Evolutionary conservation across 1,284 basidiomycete genomes (phyloP).

Genomic region (Meira nashicola): DNA sequence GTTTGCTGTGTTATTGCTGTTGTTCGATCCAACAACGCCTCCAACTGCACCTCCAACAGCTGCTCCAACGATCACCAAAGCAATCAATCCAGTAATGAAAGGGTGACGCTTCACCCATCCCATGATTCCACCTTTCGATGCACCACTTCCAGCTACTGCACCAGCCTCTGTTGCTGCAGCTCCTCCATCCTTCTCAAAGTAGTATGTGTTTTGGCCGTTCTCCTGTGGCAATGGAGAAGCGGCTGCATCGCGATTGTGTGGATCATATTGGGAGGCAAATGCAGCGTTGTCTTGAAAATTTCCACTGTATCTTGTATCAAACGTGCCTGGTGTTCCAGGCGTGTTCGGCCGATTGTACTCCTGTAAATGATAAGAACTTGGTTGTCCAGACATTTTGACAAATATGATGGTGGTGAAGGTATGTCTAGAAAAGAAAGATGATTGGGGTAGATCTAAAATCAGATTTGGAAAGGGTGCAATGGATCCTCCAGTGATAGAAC

Average conservation of each 20-base stretch:
- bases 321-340: constrained; percentile 12
- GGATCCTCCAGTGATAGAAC: not conserved
- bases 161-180: constrained; percentile 15
- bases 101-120: constrained; percentile 7
- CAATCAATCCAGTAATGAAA: constrained; percentile 19
- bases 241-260: not conserved
- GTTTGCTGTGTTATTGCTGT: constrained; percentile 19
- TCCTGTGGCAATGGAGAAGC: not conserved
- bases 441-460: not conserved
- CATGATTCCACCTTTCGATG: not conserved
- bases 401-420: not conserved
- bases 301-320: not conserved
- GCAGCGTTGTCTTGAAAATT: not conserved
- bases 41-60: constrained; percentile 26
- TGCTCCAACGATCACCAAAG: constrained; percentile 22
- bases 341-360: constrained; percentile 3
- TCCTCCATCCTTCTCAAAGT: constrained; percentile 31
- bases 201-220: constrained; percentile 25
- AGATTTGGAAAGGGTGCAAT: not conserved
- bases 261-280: not conserved
- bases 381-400: not conserved
- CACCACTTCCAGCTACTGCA: not conserved
- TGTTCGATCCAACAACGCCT: constrained; percentile 16
- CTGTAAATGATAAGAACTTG: not conserved
- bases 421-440: not conserved